Conservation (phyloP, 2,329 filamentous ascomycete genomes). For the Phyllachora maydis region DNA sequence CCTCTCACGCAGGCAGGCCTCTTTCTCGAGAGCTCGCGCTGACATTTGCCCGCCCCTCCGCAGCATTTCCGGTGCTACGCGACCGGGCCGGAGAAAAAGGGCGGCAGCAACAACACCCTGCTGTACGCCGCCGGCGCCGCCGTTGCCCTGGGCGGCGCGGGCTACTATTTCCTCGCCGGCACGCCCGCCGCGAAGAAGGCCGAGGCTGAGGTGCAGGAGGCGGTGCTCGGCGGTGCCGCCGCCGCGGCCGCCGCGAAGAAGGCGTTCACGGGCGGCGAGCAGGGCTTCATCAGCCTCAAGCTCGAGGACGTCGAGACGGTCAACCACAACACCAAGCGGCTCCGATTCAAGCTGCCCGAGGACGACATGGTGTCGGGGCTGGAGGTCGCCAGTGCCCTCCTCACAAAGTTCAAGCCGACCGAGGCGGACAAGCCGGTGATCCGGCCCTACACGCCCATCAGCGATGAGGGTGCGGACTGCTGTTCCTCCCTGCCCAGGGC, state of each 20-base stretch:
- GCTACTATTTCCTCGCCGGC: constrained; percentile 33
- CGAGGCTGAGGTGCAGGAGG: constrained; percentile 29
- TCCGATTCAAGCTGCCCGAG: constrained; percentile 76
- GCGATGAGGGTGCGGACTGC: constrained; percentile 47
- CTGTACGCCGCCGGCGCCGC: constrained; percentile 40
- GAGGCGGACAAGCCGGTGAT: constrained; percentile 70
- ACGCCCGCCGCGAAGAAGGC: constrained; percentile 31
- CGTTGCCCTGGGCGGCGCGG: constrained; percentile 34
- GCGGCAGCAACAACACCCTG: constrained; percentile 34
- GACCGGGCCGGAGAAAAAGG: constrained; percentile 31
- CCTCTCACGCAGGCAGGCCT: too few relatives aligned
- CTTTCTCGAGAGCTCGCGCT: too few relatives aligned
- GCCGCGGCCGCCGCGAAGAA: constrained; percentile 18
- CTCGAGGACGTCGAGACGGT: constrained; percentile 58
- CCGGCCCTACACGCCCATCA: constrained; percentile 82
- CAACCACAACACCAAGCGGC: constrained; percentile 88
- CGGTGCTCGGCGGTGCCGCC: constrained; percentile 14
- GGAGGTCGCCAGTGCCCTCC: constrained; percentile 60
- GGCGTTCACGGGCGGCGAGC: constrained; percentile 63
- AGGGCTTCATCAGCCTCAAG: constrained; percentile 71
- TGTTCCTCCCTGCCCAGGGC: background rate
- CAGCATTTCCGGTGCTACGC: constrained; percentile 44
- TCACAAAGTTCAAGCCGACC: constrained; percentile 82
- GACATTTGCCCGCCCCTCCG: too few relatives aligned
- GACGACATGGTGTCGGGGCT: constrained; percentile 70